These are phyloP conservation scores for Leccinum broughii DNA, from an alignment of 768 basidiomycete species.

Conservation along the genomic window DNA sequence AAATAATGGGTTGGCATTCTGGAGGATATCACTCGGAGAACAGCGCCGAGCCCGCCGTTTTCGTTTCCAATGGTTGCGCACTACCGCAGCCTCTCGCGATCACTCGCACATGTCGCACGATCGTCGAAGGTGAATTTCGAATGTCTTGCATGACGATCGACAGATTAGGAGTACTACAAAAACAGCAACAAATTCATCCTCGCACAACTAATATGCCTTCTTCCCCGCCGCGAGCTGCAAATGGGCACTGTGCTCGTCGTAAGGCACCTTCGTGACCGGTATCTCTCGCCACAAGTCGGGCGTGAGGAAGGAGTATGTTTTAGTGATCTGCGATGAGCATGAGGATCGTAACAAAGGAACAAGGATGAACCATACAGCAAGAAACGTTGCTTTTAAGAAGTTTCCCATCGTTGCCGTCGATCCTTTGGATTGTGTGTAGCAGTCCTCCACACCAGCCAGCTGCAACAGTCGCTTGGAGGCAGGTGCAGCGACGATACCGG, in stretches of 20 bases:
- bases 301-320: conserved; percentile 97
- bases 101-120: neutral
- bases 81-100: too few species aligned
- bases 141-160: conserved; percentile 3
- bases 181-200: conserved; percentile 1
- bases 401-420: conserved; percentile 99
- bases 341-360: conserved; percentile 2
- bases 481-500: conserved; percentile 98
- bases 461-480: conserved; percentile 96
- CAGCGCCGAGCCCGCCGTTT: conserved; percentile 8
- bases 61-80: neutral
- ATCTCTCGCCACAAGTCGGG: conserved; percentile 98
- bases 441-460: conserved; percentile 96
- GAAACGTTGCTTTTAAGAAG: conserved; percentile 97
- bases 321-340: conserved; percentile 68
- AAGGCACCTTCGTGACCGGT: conserved; percentile 83
- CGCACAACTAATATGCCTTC: conserved; percentile 54
- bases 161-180: neutral
- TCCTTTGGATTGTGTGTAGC: conserved; percentile 97
- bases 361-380: conserved; percentile 58
- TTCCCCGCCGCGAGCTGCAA: conserved; percentile 82
- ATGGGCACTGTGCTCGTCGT: conserved; percentile 94
- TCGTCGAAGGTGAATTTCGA: neutral
- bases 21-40: conserved; percentile 10
- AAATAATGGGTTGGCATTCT: conserved; percentile 11